Conservation (phyloP, 2,329 filamentous ascomycete genomes). For the Cytospora leucostoma region DNA sequence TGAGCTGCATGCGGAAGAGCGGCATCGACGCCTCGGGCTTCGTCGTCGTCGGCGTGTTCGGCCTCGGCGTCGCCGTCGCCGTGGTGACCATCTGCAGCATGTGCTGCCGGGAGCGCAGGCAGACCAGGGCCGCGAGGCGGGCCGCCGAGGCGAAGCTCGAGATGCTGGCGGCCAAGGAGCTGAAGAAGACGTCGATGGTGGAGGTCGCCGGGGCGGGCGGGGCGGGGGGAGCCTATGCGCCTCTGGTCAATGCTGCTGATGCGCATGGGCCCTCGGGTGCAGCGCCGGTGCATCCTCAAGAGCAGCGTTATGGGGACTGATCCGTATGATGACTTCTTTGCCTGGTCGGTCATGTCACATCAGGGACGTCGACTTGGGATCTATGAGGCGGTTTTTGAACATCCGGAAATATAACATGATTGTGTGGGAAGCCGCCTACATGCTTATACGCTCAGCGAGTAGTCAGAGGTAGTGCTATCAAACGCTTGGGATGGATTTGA, state of each 20-base stretch:
- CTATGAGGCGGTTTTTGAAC: too few relatives aligned
- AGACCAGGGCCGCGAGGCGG: constrained; percentile 46
- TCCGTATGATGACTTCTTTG: background rate
- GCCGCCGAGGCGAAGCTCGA: constrained; percentile 51
- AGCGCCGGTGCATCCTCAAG: background rate
- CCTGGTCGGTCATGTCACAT: too few relatives aligned
- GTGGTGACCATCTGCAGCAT: constrained; percentile 48
- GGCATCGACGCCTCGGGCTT: constrained; percentile 46
- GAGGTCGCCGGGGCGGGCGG: background rate
- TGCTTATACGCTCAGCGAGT: too few relatives aligned
- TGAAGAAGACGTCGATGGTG: background rate
- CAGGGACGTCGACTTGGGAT: too few relatives aligned
- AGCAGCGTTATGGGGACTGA: background rate
- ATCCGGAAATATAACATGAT: too few relatives aligned
- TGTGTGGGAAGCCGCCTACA: too few relatives aligned
- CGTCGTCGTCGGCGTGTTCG: constrained; percentile 52
- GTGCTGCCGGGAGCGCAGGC: constrained; percentile 53
- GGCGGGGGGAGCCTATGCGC: background rate
- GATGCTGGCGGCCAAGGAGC: background rate
- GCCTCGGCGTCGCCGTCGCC: constrained; percentile 41
- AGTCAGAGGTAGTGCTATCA: too few relatives aligned
- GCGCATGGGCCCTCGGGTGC: background rate
- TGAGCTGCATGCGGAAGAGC: constrained; percentile 48
- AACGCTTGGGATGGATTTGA: too few relatives aligned
- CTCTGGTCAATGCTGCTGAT: background rate